Conservation (phyloP, 805 yeast genomes). For the Barnettozyma wickerhamii region DNA sequence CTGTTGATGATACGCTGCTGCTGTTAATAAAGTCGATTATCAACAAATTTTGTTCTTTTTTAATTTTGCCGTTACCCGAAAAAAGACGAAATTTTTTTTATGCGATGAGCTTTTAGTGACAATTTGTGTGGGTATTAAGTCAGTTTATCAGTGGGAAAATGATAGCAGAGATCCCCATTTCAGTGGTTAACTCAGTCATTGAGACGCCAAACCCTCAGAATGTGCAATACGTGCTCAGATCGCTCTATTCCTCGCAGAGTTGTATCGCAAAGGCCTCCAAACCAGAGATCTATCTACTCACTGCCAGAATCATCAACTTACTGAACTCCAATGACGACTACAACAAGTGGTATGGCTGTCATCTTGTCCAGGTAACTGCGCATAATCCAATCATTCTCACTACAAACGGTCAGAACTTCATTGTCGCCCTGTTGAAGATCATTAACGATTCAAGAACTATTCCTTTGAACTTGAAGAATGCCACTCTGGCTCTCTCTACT, state of each 20-base stretch:
- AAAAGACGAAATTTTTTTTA: neutral
- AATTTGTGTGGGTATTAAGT: neutral
- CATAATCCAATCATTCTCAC: constrained; percentile 27
- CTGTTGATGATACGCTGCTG: too few species aligned
- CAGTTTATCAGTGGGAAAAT: neutral
- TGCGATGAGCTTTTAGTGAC: constrained; percentile 8
- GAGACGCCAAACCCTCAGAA: constrained; percentile 18
- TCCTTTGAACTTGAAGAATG: constrained; percentile 27
- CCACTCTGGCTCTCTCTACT: constrained; percentile 27
- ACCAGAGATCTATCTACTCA: constrained; percentile 46
- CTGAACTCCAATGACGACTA: constrained; percentile 31
- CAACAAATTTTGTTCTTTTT: neutral
- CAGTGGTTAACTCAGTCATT: constrained; percentile 18
- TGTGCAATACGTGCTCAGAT: constrained; percentile 20
- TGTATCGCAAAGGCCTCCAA: constrained; percentile 41
- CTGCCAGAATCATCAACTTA: constrained; percentile 30
- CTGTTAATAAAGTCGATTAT: neutral
- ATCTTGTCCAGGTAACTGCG: constrained; percentile 25
- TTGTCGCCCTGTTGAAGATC: constrained; percentile 31
- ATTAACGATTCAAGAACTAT: constrained; percentile 29
- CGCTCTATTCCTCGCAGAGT: constrained; percentile 20
- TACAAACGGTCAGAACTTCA: constrained; percentile 35
- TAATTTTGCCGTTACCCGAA: neutral
- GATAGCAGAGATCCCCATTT: constrained; percentile 23
- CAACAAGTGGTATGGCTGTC: constrained; percentile 34